A percentile compares a stretch with the other conserved stretches of the same genome.
Evolutionary conservation across 768 basidiomycete genomes (phyloP).

Genomic region (Macrolepiota fuliginosa): DNA sequence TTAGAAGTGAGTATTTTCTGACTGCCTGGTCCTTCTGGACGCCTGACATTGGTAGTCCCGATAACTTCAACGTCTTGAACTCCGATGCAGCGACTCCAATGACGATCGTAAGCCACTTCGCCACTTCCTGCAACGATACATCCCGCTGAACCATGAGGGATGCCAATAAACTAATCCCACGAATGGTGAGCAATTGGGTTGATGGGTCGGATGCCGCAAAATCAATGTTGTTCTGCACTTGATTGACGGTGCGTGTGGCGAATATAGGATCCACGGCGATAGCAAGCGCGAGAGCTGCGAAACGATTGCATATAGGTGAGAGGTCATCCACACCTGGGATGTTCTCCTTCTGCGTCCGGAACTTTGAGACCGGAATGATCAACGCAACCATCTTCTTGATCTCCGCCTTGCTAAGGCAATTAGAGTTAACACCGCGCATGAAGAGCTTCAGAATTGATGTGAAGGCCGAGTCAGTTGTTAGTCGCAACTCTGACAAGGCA

Average conservation of each 20-base stretch:
- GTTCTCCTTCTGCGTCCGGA: constrained; percentile 1
- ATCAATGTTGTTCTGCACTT: constrained; percentile 8
- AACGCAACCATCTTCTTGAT: constrained; percentile 12
- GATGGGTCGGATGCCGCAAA: constrained; percentile 6
- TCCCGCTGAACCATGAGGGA: constrained; percentile 5
- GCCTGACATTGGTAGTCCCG: background rate
- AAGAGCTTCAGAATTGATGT: constrained; percentile 9
- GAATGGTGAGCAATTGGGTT: constrained; percentile 7
- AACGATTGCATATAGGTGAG: constrained; percentile 12
- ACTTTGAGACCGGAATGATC: constrained; percentile 13
- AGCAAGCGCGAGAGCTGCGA: constrained; percentile 7
- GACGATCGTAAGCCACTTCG: background rate
- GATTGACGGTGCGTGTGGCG: constrained; percentile 2
- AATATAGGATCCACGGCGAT: constrained; percentile 6
- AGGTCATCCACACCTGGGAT: constrained; percentile 9
- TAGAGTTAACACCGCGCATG: constrained; percentile 5
- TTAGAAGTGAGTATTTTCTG: background rate
- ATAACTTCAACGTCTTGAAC: background rate
- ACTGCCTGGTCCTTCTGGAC: background rate
- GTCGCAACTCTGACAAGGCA: background rate
- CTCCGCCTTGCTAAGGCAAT: constrained; percentile 2
- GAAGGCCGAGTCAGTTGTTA: constrained; percentile 4
- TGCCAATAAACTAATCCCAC: constrained; percentile 2
- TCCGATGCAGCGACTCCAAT: background rate
- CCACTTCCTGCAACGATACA: constrained; percentile 1